Percentiles rank a stretch among this genome's conserved stretches.
Conservation (phyloP, 2,329 filamentous ascomycete genomes). For the Ascochyta fabae region DNA sequence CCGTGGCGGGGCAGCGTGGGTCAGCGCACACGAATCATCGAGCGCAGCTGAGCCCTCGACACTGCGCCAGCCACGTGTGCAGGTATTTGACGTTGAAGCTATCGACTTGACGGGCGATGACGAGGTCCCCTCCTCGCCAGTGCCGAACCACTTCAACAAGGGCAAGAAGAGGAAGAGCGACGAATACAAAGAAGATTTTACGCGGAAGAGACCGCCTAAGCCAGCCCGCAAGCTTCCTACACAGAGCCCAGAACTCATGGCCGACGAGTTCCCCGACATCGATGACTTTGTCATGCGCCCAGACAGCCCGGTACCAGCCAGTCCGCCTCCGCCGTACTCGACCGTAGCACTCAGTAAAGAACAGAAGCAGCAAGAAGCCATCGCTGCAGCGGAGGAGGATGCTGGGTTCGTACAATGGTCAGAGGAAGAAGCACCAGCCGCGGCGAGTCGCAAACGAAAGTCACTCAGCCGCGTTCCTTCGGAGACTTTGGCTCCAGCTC, state of each 20-base stretch:
- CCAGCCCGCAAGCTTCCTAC: constrained; percentile 18
- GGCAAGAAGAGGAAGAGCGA: constrained; percentile 56
- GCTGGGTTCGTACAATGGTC: constrained; percentile 14
- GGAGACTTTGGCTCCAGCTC: constrained; percentile 32
- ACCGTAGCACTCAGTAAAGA: constrained; percentile 40
- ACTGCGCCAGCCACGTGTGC: constrained; percentile 13
- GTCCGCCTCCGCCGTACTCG: constrained; percentile 54
- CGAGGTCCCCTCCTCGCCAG: constrained; percentile 25
- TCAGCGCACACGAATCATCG: constrained; percentile 9
- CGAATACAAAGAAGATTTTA: constrained; percentile 47
- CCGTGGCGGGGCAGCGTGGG: constrained; percentile 1
- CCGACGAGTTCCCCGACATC: constrained; percentile 48
- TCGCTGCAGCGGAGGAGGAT: constrained; percentile 18
- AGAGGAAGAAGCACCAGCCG: constrained; percentile 25
- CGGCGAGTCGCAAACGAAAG: constrained; percentile 38
- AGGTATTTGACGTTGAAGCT: constrained; percentile 37
- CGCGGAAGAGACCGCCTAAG: constrained; percentile 25
- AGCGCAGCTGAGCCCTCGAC: constrained; percentile 14
- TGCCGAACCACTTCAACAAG: constrained; percentile 22
- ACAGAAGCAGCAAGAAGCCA: neutral
- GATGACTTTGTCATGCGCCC: constrained; percentile 42
- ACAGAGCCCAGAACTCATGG: constrained; percentile 23
- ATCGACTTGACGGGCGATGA: constrained; percentile 48
- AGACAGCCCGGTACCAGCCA: constrained; percentile 25
- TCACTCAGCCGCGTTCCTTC: constrained; percentile 38